These are phyloP conservation scores for bread wheat (Triticum aestivum) DNA, from an alignment of 176 grass and related monocot species.

Conservation along the genomic window IWGSC_CS_RefSeq_v2.1 NC_057806.1:330985533-330986032, in stretches of 20 bases:
- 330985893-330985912: constrained; percentile 16
- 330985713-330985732: background rate
- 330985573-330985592: too few relatives aligned
- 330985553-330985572: too few relatives aligned
- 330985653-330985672: too few relatives aligned
- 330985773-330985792: background rate
- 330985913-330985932: constrained; percentile 3
- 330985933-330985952: background rate
- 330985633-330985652: too few relatives aligned
- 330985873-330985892: background rate
- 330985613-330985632: too few relatives aligned
- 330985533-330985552: too few relatives aligned
- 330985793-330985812: background rate
- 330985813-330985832: background rate
- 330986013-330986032: background rate
- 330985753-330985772: background rate
- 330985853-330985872: background rate
- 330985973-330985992: background rate
- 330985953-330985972: background rate
- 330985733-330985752: background rate
- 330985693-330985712: background rate
- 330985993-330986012: background rate
- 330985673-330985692: too few relatives aligned
- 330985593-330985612: too few relatives aligned
- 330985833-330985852: background rate